Evolutionary conservation across 1,139 yeast species (phyloP).

Genomic region (Yamadazyma trypodendri): DNA sequence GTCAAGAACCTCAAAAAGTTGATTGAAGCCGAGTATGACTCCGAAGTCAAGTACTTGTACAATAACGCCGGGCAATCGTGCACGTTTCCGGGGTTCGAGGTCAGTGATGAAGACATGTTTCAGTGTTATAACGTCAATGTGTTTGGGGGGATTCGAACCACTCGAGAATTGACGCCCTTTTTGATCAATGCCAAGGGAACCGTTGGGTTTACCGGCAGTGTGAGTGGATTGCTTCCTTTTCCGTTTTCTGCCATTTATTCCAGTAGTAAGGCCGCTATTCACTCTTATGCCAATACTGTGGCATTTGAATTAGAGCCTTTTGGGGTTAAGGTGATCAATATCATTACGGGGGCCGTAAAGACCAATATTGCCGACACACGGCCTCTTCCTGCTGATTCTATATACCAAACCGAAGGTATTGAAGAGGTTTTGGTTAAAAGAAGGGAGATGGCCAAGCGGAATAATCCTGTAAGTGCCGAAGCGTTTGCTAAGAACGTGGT

Average conservation of each 20-base stretch:
- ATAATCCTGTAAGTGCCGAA: conserved; percentile 59
- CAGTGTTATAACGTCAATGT: conserved; percentile 69
- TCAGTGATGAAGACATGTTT: conserved; percentile 52
- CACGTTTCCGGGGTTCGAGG: conserved; percentile 69
- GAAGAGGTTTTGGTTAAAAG: conserved; percentile 49
- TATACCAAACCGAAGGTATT: conserved; percentile 53
- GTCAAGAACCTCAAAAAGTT: conserved; percentile 44
- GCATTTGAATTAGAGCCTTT: conserved; percentile 72
- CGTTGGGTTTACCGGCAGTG: conserved; percentile 73
- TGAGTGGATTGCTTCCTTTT: conserved; percentile 64
- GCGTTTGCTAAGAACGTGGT: conserved; percentile 56
- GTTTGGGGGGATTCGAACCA: conserved; percentile 63
- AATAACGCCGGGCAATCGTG: conserved; percentile 68
- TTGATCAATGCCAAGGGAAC: conserved; percentile 69
- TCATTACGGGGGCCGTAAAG: conserved; percentile 54
- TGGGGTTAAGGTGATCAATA: conserved; percentile 59
- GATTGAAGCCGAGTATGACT: conserved; percentile 34
- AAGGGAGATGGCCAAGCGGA: conserved; percentile 59
- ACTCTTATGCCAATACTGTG: conserved; percentile 62
- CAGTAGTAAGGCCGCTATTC: conserved; percentile 77
- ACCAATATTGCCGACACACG: conserved; percentile 59
- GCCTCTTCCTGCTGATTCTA: conserved; percentile 54
- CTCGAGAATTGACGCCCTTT: conserved; percentile 56
- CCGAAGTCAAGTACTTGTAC: conserved; percentile 56
- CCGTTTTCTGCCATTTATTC: conserved; percentile 71